phyloP scores from a whole-genome alignment of 2,329 filamentous ascomycete genomes.

The Colletotrichum somersetense region DNA sequence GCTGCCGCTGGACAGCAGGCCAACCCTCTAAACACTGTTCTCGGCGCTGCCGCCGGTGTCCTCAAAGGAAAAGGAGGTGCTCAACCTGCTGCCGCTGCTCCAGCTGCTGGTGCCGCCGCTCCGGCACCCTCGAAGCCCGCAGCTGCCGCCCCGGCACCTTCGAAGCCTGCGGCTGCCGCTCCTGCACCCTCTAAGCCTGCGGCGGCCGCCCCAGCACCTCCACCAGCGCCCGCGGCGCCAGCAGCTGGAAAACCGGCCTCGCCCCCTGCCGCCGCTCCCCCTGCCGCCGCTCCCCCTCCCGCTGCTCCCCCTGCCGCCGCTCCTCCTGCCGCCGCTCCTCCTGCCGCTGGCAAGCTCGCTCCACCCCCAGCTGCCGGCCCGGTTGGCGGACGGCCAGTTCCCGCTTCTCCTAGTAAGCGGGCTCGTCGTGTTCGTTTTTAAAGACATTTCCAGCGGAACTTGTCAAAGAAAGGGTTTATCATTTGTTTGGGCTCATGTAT shows the following conservation, averaged over 20 bases:
- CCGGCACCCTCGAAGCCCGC: slow-evolving; percentile 16
- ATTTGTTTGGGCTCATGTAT: not conserved
- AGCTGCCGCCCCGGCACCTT: not conserved
- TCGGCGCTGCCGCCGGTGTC: slow-evolving; percentile 24
- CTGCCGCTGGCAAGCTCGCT: not conserved
- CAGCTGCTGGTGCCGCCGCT: slow-evolving; percentile 4
- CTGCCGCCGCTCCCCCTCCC: not conserved
- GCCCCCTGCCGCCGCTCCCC: not conserved
- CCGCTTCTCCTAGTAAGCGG: slow-evolving; percentile 11
- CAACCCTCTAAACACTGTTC: slow-evolving; percentile 24
- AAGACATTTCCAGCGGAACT: fast-evolving
- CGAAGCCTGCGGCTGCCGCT: not conserved
- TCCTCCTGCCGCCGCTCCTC: not conserved
- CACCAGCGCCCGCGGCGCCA: not conserved
- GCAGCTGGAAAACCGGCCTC: slow-evolving; percentile 5
- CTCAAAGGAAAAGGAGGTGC: slow-evolving; percentile 31
- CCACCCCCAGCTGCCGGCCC: slow-evolving; percentile 2
- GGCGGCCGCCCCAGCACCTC: slow-evolving; percentile 13
- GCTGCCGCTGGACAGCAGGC: slow-evolving; percentile 24
- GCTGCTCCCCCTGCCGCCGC: slow-evolving; percentile 3
- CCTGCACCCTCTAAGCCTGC: too few species aligned
- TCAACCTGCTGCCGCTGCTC: slow-evolving; percentile 21
- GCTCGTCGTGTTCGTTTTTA: slow-evolving; percentile 3
- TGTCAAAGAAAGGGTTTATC: not conserved
- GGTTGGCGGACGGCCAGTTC: slow-evolving; percentile 8